Conservation (phyloP, 2,329 filamentous ascomycete species). For the Colletotrichum falcatum region DNA sequence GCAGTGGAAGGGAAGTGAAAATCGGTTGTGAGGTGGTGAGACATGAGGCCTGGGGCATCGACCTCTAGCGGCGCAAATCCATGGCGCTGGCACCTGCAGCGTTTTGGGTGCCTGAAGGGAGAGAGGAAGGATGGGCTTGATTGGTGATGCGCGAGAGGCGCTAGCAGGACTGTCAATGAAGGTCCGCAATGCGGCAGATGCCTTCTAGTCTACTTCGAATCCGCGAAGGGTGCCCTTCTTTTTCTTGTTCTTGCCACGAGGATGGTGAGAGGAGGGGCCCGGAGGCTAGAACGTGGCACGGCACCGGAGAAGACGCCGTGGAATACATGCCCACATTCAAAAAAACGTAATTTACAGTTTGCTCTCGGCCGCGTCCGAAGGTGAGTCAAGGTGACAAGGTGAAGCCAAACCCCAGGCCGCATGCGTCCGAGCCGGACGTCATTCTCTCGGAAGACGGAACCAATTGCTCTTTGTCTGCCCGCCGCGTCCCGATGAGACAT, state of each 20-base stretch:
- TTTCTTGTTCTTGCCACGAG: conserved; percentile 26
- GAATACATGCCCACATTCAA: neutral
- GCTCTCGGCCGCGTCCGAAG: conserved; percentile 24
- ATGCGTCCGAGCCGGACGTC: conserved; percentile 14
- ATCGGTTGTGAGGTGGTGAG: conserved; percentile 23
- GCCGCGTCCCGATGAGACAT: neutral
- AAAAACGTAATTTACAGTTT: neutral
- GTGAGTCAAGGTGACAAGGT: neutral
- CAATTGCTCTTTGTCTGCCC: neutral
- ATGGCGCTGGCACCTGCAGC: neutral
- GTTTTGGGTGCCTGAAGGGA: conserved; percentile 12
- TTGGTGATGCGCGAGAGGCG: neutral
- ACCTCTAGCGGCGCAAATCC: conserved; percentile 6
- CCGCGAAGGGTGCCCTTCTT: neutral
- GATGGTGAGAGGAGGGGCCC: neutral
- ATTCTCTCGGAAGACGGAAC: neutral
- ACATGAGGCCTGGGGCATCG: conserved; percentile 16
- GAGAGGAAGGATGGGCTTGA: neutral
- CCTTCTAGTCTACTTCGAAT: conserved; percentile 8
- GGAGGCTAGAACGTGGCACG: conserved; percentile 11
- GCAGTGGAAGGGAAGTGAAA: conserved; percentile 14
- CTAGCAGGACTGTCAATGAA: conserved; percentile 7
- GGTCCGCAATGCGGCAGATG: conserved; percentile 30
- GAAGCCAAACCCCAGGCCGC: conserved; percentile 3
- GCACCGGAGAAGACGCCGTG: conserved; percentile 6